Percentiles rank a stretch among this genome's conserved stretches.
These are phyloP conservation scores for Blastocystis sp. DNA, from an alignment of 352 stramenopile species.

Conservation along the genomic window DNA sequence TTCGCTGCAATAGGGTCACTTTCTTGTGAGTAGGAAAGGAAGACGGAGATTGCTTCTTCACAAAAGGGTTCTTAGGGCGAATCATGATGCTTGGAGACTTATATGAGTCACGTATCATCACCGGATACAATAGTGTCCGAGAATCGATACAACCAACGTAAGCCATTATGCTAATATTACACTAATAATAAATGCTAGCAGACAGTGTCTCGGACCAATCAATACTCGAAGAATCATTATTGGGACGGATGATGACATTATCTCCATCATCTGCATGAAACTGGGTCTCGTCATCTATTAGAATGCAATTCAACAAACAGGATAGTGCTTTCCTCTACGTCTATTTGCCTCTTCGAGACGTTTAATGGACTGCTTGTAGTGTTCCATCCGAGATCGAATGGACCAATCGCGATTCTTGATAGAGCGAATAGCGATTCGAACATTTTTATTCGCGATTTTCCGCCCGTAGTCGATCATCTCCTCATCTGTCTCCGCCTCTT, in stretches of 20 bases:
- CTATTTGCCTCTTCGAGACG: constrained; percentile 1
- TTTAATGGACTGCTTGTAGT: neutral
- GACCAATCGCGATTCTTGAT: neutral
- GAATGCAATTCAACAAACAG: neutral
- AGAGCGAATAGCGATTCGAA: neutral
- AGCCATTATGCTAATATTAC: too few relatives aligned
- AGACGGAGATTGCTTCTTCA: neutral
- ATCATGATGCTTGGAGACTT: too few relatives aligned
- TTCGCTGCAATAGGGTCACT: neutral
- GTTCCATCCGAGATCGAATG: neutral
- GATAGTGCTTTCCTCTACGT: neutral
- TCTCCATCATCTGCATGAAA: too few relatives aligned
- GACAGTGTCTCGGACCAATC: too few relatives aligned
- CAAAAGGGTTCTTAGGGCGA: too few relatives aligned
- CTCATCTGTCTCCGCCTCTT: constrained; percentile 30
- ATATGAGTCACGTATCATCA: too few relatives aligned
- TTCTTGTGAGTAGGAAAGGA: neutral
- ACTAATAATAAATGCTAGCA: too few relatives aligned
- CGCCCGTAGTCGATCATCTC: constrained; percentile 24
- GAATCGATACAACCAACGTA: too few relatives aligned
- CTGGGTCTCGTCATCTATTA: too few relatives aligned
- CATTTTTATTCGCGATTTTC: constrained; percentile 1
- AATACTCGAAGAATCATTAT: too few relatives aligned
- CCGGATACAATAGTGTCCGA: too few relatives aligned
- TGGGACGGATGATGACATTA: too few relatives aligned